Evolutionary conservation across 1,284 basidiomycete genomes (phyloP).

Genomic region (Pseudozyma thailandica): DNA sequence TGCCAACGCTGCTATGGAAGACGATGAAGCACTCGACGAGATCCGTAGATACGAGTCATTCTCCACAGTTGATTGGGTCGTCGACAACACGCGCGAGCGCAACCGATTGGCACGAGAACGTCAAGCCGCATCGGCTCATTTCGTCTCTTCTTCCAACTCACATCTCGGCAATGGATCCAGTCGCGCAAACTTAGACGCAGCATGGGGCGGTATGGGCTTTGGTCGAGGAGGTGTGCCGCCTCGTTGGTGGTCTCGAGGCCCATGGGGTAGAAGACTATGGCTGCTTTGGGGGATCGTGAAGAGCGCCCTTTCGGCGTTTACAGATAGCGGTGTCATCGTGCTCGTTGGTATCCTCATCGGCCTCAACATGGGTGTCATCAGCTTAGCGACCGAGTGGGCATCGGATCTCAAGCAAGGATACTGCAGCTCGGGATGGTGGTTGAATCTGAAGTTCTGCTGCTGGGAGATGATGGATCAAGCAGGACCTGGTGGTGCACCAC

Average conservation of each 20-base stretch:
- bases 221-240: conserved; percentile 42
- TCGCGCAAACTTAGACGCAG: conserved; percentile 31
- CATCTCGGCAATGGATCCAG: conserved; percentile 48
- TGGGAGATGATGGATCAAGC: conserved; percentile 75
- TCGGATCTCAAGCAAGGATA: conserved; percentile 98
- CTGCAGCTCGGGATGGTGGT: conserved; percentile 96
- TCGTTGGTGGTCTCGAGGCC: conserved; percentile 48
- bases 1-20: conserved; percentile 28
- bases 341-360: conserved; percentile 83
- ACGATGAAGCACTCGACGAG: conserved; percentile 62
- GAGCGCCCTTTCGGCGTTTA: conserved; percentile 50
- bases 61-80: conserved; percentile 67
- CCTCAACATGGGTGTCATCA: conserved; percentile 90
- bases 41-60: conserved; percentile 59
- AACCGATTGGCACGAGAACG: conserved; percentile 57
- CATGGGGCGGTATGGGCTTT: conserved; percentile 39
- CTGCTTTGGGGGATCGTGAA: conserved; percentile 48
- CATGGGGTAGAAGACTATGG: conserved; percentile 49
- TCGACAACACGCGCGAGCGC: conserved; percentile 64
- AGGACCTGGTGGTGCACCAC: conserved; percentile 57
- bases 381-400: conserved; percentile 96
- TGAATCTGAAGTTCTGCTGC: conserved; percentile 97
- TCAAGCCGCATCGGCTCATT: conserved; percentile 43
- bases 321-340: conserved; percentile 63
- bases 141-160: conserved; percentile 45